These are phyloP conservation scores for Alternaria metachromatica DNA, from an alignment of 2,329 filamentous ascomycete species.

Conservation along the genomic window DNA sequence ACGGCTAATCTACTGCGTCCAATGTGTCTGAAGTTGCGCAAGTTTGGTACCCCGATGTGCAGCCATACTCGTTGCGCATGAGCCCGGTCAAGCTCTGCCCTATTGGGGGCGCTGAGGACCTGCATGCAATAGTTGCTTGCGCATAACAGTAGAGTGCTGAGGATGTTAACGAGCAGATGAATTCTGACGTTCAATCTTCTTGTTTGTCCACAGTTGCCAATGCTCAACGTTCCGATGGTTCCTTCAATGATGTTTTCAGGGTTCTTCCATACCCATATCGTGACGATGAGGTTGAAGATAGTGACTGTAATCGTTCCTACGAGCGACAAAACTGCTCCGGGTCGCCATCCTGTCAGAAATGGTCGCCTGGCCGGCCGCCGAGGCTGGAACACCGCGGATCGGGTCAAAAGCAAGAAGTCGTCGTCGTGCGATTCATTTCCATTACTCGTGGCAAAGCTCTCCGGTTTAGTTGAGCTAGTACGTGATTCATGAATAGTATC, in stretches of 20 bases:
- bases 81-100: conserved; percentile 27
- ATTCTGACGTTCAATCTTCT: conserved; percentile 15
- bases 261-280: not conserved
- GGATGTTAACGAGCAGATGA: conserved; percentile 58
- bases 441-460: not conserved
- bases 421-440: not conserved
- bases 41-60: conserved; percentile 50
- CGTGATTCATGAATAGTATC: not conserved
- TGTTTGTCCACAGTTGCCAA: not conserved
- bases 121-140: conserved; percentile 41
- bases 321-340: not conserved
- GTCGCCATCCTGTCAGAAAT: not conserved
- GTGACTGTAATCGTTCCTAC: not conserved
- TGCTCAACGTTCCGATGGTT: not conserved
- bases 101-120: conserved; percentile 28
- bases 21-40: conserved; percentile 5
- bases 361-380: not conserved
- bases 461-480: not conserved
- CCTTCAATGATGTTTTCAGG: not conserved
- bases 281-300: not conserved
- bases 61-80: conserved; percentile 49
- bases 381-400: not conserved
- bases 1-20: conserved; percentile 1
- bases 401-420: not conserved
- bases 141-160: conserved; percentile 43